Conservation (phyloP, 352 stramenopile species). For the Bremia lactucae region DNA sequence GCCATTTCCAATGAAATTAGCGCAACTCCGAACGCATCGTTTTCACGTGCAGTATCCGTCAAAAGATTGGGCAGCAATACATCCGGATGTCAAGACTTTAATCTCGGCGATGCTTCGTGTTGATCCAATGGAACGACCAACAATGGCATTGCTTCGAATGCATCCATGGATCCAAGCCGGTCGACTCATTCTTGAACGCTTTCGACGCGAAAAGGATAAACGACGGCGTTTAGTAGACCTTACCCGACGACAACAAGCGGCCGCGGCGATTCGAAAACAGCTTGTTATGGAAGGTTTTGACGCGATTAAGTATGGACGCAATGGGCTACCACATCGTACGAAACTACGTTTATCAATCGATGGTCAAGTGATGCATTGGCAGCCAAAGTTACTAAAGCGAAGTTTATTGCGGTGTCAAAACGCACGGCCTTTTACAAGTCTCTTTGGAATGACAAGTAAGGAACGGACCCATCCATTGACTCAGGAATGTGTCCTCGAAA, state of each 20-base stretch:
- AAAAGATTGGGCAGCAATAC: slow-evolving; percentile 64
- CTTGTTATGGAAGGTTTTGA: slow-evolving; percentile 60
- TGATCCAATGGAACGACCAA: slow-evolving; percentile 50
- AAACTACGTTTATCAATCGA: slow-evolving; percentile 63
- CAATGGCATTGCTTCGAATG: slow-evolving; percentile 38
- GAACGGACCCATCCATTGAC: no score
- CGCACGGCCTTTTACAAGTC: slow-evolving; percentile 46
- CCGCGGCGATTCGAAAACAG: slow-evolving; percentile 56
- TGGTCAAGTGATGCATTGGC: slow-evolving; percentile 61
- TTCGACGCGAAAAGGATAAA: slow-evolving; percentile 33
- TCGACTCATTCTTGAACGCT: slow-evolving; percentile 31
- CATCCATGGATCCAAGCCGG: slow-evolving; percentile 62
- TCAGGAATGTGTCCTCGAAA: no score
- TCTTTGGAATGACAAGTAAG: no score
- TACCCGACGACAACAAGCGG: slow-evolving; percentile 48
- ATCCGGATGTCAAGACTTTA: slow-evolving; percentile 56
- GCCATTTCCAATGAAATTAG: slow-evolving; percentile 83
- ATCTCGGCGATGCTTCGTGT: slow-evolving; percentile 72
- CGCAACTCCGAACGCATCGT: slow-evolving; percentile 64
- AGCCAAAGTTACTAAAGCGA: slow-evolving; percentile 67
- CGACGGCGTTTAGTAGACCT: slow-evolving; percentile 36
- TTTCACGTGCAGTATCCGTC: slow-evolving; percentile 79
- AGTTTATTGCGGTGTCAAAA: slow-evolving; percentile 64
- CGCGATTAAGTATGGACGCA: slow-evolving; percentile 74
- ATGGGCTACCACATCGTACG: slow-evolving; percentile 62